Evolutionary conservation across 148 eudicot genomes (phyloP), one percentile per base, ranked within the genome.

Genomic region (Rhododendron griersonianum): DNA sequence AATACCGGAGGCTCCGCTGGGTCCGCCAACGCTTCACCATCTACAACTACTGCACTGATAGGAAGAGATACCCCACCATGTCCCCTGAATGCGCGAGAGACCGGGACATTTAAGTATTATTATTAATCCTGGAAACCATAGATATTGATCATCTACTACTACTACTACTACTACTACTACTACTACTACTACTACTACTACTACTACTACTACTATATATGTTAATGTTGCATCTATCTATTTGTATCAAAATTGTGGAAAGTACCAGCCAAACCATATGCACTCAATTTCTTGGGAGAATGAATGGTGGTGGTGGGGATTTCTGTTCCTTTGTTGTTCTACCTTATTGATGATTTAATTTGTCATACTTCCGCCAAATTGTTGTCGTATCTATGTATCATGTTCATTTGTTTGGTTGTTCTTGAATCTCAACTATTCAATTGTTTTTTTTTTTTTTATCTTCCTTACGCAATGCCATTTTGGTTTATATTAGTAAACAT

Each of bases 11-110:
- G 61, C 84, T 88, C 44, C 69, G 61, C 3, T 88, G 89, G 89
- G 89, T 88, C 33, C 85, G 85, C 23, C 39, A 82, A 25, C 85
- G 78, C 37, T 85, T 57, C 80, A 88, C 84, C 57, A 88, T 88
- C 59, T 88, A 88, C 82, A 88, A 88, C 50, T 88, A 88, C 69
- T 88, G 89, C 75, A 48, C 86, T 21, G 89, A 87, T 30, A 39
- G 84, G 53, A 80, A 14, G 4, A 48, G 89, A 71, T 84, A 28
- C 61, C 89, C 89, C 18, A 73, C 53, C 73, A 33, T 80, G 13
- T 16, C 89, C 45, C 87, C 89, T 16, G 89, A 87, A 16, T 87
- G 89, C 84, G 55, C 57, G 11, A 85, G 89, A 67, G 89, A 87
- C 84, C 67, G 84, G 19, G 89, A 87, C 48, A 44, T 88, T 1